Evolutionary conservation across 164 flowering plant species (phyloP), one percentile per base, ranked within the genome.

Genomic region (Magnolia changhungtana): DNA sequence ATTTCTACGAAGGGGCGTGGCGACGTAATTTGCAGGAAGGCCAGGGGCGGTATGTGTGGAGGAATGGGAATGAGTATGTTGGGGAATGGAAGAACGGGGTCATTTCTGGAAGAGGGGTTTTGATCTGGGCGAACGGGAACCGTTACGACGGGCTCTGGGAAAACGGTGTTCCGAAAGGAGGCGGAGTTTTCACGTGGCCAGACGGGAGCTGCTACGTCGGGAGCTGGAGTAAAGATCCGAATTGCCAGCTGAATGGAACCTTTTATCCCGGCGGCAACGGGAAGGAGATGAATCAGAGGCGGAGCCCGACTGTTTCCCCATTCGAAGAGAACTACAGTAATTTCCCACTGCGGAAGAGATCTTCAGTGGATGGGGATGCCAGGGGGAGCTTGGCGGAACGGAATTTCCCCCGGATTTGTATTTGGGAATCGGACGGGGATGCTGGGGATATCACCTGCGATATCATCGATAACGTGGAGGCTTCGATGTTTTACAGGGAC

Each of bases 361-460:
- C 87, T 1, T 85, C 88, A 9, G 88, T 88, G 71, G 96, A 86
- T 52, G 84, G 85, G 3, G 84, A 80, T 58, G 74, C 37, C 4
- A 73, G 85, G 78, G 85, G 86, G 58, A 85, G 88, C 73, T 55
- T 79, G 74, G 70, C 71, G 10, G 88, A 82, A 76, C 80, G 84
- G 83, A 78, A 51, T 71, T 91, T 90, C 59, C 97, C 93, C 3
- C 83, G 91, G 83, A 90, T 91, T 69, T 92, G 97, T 71, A 90
- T 92, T 37, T 92, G 97, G 97, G 97, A 90, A 51, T 85, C 89
- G 11, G 95, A 91, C 61, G 97, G 95, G 0, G 97, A 90, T 70
- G 95, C 89, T 16, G 97, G 97, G 21, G 95, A 91, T 83, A 92
- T 90, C 18, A 92, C 97, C 50, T 91, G 95, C 76, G 95, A 91